These are phyloP conservation scores for Penicillium sclerotigenum DNA, from an alignment of 2,329 filamentous ascomycete genomes.

Conservation along the genomic window DNA sequence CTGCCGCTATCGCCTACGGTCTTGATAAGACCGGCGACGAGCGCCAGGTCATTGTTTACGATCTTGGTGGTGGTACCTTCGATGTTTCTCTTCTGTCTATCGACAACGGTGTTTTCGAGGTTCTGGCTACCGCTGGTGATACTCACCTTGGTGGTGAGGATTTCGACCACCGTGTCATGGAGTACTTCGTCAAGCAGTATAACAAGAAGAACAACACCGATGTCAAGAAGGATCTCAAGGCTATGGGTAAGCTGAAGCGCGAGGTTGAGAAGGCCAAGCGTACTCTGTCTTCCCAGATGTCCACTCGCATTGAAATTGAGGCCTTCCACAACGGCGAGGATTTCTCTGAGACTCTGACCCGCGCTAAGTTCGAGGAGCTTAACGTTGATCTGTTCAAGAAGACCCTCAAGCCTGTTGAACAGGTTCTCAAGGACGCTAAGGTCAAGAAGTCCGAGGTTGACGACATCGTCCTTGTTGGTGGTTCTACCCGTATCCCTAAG, in stretches of 20 bases:
- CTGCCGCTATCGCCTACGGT: slow-evolving; percentile 91
- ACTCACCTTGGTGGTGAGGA: slow-evolving; percentile 98
- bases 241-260: slow-evolving; percentile 99
- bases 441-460: slow-evolving; percentile 92
- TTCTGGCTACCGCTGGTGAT: slow-evolving; percentile 91
- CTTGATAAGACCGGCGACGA: slow-evolving; percentile 81
- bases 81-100: slow-evolving; percentile 92
- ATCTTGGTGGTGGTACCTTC: slow-evolving; percentile 91
- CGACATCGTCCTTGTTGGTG: slow-evolving; percentile 96
- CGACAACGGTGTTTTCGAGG: slow-evolving; percentile 90
- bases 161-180: slow-evolving; percentile 97
- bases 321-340: slow-evolving; percentile 95
- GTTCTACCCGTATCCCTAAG: slow-evolving; percentile 99
- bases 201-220: slow-evolving; percentile 98
- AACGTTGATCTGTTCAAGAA: slow-evolving; percentile 99
- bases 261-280: slow-evolving; percentile 99
- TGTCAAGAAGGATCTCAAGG: slow-evolving; percentile 90
- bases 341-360: slow-evolving; percentile 96
- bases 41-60: slow-evolving; percentile 87
- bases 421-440: slow-evolving; percentile 97
- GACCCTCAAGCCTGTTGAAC: slow-evolving; percentile 97
- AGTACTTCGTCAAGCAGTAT: slow-evolving; percentile 93
- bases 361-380: slow-evolving; percentile 98
- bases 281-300: slow-evolving; percentile 91
- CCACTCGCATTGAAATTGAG: slow-evolving; percentile 92